phyloP scores from a whole-genome alignment of 306 rosid genomes.

The Prosopis cineraria region DNA sequence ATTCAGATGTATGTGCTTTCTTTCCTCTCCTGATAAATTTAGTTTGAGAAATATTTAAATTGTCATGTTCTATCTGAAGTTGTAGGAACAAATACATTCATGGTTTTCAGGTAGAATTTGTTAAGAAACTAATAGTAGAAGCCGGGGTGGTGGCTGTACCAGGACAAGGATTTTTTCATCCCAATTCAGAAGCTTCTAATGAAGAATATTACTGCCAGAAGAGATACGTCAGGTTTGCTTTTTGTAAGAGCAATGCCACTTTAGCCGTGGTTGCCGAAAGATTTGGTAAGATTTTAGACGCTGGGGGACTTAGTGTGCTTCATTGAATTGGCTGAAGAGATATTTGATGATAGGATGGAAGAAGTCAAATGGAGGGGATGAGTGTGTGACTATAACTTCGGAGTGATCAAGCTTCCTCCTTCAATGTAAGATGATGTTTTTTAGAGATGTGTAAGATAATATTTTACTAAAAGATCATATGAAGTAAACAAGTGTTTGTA shows the following conservation, averaged over 20 bases:
- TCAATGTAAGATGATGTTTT: constrained; percentile 8
- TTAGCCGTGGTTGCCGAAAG: constrained; percentile 62
- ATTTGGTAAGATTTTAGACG: constrained; percentile 49
- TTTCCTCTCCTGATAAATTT: not conserved
- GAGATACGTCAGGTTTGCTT: constrained; percentile 84
- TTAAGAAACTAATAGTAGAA: constrained; percentile 62
- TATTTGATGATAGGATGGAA: not conserved
- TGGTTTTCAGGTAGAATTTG: constrained; percentile 65
- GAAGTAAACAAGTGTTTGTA: constrained; percentile 1
- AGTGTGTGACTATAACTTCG: not conserved
- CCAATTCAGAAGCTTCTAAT: constrained; percentile 40
- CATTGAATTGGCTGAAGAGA: constrained; percentile 23
- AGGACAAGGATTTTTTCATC: constrained; percentile 73
- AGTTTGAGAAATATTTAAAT: constrained; percentile 3
- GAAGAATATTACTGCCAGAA: constrained; percentile 45
- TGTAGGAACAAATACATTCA: not conserved
- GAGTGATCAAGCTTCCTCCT: constrained; percentile 1
- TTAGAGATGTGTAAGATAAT: no score
- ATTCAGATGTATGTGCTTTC: constrained; percentile 64
- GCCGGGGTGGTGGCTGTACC: constrained; percentile 94
- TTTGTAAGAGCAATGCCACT: constrained; percentile 77
- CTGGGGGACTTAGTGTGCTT: constrained; percentile 39
- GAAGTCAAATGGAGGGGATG: not conserved
- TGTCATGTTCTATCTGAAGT: not conserved
- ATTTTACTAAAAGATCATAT: not conserved